phyloP scores from a whole-genome alignment of 202 grass and related monocot genomes.

The Zoysia matrella region DNA sequence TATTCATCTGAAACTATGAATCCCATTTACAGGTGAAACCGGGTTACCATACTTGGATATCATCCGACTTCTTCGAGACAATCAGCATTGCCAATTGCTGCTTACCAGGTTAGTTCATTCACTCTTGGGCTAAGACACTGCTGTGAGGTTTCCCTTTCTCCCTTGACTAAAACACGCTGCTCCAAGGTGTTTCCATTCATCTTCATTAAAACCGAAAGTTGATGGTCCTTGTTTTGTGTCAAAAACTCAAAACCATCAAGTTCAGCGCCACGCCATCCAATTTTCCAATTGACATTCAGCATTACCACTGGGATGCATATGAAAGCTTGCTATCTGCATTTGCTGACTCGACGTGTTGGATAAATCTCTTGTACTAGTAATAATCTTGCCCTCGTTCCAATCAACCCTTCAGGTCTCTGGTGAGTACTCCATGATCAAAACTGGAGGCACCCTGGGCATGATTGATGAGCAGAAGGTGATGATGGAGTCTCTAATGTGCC shows the following conservation, averaged over 20 bases:
- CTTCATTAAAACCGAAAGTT: not conserved
- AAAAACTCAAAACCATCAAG: not conserved
- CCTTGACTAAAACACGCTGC: too few relatives aligned
- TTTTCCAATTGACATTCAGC: not conserved
- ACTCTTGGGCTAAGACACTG: too few relatives aligned
- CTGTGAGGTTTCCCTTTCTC: too few relatives aligned
- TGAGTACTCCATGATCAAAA: constrained; percentile 98
- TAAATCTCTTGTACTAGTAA: not conserved
- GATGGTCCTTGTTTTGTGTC: not conserved
- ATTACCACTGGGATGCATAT: not conserved
- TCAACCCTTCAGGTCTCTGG: constrained; percentile 73
- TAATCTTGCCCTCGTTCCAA: not conserved
- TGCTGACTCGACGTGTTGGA: not conserved
- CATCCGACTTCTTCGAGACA: constrained; percentile 89
- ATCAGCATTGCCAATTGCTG: constrained; percentile 95
- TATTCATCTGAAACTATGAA: constrained; percentile 22
- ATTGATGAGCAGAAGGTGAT: constrained; percentile 97
- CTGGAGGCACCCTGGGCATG: constrained; percentile 74
- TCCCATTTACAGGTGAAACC: constrained; percentile 80
- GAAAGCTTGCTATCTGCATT: not conserved
- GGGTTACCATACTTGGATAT: constrained; percentile 91
- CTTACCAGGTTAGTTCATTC: constrained; percentile 78
- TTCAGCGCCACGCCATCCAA: not conserved
- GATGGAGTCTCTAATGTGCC: constrained; percentile 97
- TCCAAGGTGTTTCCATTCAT: too few relatives aligned